A percentile compares a stretch with the other conserved stretches of the same genome.
Conservation (phyloP, 1,139 yeast genomes). For the Hyphopichia wangnamkhiaoensis region DNA sequence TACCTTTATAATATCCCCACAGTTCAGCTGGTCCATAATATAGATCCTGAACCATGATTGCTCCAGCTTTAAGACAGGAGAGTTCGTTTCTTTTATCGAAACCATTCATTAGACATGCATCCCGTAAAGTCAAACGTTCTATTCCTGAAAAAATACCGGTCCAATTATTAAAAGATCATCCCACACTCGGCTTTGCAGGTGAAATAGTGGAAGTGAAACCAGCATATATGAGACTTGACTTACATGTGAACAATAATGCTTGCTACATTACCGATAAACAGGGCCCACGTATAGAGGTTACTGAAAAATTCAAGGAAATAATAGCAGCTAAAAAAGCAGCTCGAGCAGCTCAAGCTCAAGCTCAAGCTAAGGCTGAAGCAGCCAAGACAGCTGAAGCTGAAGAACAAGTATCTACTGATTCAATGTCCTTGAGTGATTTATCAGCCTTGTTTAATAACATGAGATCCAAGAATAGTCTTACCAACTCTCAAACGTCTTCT, state of each 20-base stretch:
- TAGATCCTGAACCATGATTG: not conserved
- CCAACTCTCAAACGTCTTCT: not conserved
- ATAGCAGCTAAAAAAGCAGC: slow-evolving; percentile 1
- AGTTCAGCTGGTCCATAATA: no score
- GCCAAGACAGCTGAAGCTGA: slow-evolving; percentile 10
- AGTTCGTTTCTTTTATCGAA: not conserved
- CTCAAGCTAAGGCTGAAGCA: slow-evolving; percentile 7
- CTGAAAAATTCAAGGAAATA: slow-evolving; percentile 26
- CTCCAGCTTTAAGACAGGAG: not conserved
- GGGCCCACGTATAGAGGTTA: slow-evolving; percentile 64
- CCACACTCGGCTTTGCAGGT: slow-evolving; percentile 63
- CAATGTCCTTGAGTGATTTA: slow-evolving; percentile 44
- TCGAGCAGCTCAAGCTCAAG: not conserved
- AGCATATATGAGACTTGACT: slow-evolving; percentile 77
- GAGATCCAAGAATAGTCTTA: slow-evolving; percentile 13
- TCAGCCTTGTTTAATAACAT: slow-evolving; percentile 35
- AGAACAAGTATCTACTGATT: slow-evolving; percentile 13
- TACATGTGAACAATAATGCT: slow-evolving; percentile 74
- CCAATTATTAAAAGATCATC: slow-evolving; percentile 69
- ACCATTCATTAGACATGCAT: slow-evolving; percentile 11
- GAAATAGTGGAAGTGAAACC: slow-evolving; percentile 78
- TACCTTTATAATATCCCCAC: no score
- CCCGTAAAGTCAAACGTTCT: slow-evolving; percentile 8
- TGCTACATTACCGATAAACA: slow-evolving; percentile 57
- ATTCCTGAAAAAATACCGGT: slow-evolving; percentile 54